phyloP scores from a whole-genome alignment of 1,284 basidiomycete genomes.

The Pholiota adiposa region DNA sequence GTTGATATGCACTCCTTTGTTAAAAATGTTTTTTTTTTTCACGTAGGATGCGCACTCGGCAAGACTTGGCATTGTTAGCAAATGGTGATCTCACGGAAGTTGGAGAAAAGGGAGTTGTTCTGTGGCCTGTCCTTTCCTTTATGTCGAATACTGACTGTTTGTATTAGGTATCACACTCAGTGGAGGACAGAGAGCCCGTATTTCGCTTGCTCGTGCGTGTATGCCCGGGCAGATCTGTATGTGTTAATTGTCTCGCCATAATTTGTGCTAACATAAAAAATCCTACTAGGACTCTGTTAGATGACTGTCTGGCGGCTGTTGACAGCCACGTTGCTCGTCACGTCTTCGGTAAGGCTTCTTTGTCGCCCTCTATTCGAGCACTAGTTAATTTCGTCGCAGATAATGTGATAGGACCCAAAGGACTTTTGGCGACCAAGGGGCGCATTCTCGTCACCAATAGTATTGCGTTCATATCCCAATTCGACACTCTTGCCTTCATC shows the following conservation, averaged over 20 bases:
- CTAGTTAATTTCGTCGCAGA: slow-evolving; percentile 50
- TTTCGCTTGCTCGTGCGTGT: slow-evolving; percentile 49
- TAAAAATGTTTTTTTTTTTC: slow-evolving; percentile 1
- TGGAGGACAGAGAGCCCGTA: slow-evolving; percentile 49
- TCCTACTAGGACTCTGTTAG: slow-evolving; percentile 57
- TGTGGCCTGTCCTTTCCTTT: slow-evolving; percentile 1
- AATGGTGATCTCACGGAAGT: slow-evolving; percentile 80
- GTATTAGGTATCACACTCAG: slow-evolving; percentile 31
- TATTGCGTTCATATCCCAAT: slow-evolving; percentile 82
- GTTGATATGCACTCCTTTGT: background rate
- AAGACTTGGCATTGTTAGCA: slow-evolving; percentile 79
- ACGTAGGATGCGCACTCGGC: slow-evolving; percentile 81
- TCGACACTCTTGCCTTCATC: slow-evolving; percentile 82
- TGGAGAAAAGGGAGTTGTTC: slow-evolving; percentile 63
- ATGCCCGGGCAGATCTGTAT: slow-evolving; percentile 59
- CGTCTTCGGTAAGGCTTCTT: slow-evolving; percentile 51
- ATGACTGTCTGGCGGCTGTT: slow-evolving; percentile 72
- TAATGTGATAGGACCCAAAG: slow-evolving; percentile 88
- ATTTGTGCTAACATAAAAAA: background rate
- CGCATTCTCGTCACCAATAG: slow-evolving; percentile 91
- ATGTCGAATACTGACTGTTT: background rate
- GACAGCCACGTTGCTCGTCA: slow-evolving; percentile 79
- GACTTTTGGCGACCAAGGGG: slow-evolving; percentile 85
- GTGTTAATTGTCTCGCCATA: slow-evolving; percentile 10
- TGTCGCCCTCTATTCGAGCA: background rate